Evolutionary conservation across 441 rosid genomes (phyloP).

Genomic region (Pelargonium exstipulatum): DNA sequence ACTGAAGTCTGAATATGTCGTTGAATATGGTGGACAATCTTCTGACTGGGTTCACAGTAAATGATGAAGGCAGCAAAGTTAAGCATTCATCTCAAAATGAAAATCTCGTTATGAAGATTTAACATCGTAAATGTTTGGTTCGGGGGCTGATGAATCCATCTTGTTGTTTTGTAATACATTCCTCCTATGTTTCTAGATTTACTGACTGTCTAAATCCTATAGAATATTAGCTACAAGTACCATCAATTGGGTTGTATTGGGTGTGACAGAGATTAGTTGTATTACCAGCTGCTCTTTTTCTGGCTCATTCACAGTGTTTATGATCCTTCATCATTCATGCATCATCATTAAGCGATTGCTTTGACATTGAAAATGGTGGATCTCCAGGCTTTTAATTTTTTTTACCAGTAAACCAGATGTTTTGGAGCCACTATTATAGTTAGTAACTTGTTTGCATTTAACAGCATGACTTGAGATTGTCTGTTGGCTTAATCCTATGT

Average conservation of each 20-base stretch:
- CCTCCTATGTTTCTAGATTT: not conserved
- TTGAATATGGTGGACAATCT: slow-evolving; percentile 7
- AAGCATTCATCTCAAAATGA: slow-evolving; percentile 17
- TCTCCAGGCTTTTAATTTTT: not conserved
- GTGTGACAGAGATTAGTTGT: not conserved
- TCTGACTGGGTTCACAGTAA: slow-evolving; percentile 21
- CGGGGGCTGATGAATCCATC: not conserved
- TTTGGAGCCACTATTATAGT: not conserved
- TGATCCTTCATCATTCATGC: not conserved
- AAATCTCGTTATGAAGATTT: not conserved
- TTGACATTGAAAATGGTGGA: not conserved
- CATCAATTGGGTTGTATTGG: not conserved
- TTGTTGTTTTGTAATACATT: not conserved
- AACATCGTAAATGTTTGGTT: not conserved
- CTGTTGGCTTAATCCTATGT: not conserved
- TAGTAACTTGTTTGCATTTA: not conserved
- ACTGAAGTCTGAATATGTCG: not conserved
- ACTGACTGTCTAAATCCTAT: not conserved
- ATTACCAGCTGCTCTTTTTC: not conserved
- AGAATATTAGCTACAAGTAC: not conserved
- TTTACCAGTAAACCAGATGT: not conserved
- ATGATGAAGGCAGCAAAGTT: slow-evolving; percentile 13
- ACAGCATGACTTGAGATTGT: not conserved
- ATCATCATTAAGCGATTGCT: not conserved
- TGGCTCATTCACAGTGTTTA: not conserved